Evolutionary conservation across 2,329 filamentous ascomycete genomes (phyloP), one percentile per base, ranked within the genome.

Genomic region (Penicillium sp.): DNA sequence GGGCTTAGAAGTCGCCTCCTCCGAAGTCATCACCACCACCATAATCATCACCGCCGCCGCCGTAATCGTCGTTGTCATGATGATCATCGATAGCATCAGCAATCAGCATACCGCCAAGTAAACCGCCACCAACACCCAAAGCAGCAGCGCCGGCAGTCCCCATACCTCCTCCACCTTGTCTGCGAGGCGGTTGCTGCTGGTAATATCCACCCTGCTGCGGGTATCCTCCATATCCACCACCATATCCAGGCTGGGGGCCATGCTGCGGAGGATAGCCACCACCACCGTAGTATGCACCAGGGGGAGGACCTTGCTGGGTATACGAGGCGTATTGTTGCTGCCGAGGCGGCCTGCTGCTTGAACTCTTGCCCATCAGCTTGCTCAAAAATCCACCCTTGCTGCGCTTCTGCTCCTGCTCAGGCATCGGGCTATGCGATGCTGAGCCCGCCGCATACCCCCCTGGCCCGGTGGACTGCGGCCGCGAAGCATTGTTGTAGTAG

Each of bases 61-160:
- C 68, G 45, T 65, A 65, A 46, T 71, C 60, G 58, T 68, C 66
- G 19, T 47, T 44, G 45, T 57, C 65, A 55, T 63, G 61, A 59
- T 68, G 61, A 63, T 75, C 79, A 23, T 66, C 53, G 50, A 87
- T 76, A 63, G 87, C 87, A 68, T 88, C 80, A 2, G 82, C 87
- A 33, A 96, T 74, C 67, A 96, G 60, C 60, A 85, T 83, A 54
- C 92, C 92, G 65, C 91, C 92, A 1, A 96, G 67, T 70, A 96
- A 69, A 73, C 92, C 92, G 61, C 88, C 92, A 64, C 91, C 92
- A 4, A 90, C 74, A 77, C 92, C 92, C 43, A 96, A 78, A 23
- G 90, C 90, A 9, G 87, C 85, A 50, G 87, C 91, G 47, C 90
- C 91, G 11, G 82, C 84, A 58, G 84, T 81, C n/a, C 90, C 90